These are phyloP conservation scores for Coniophora puteana DNA, from an alignment of 1,284 basidiomycete genomes.

Conservation along the genomic window DNA sequence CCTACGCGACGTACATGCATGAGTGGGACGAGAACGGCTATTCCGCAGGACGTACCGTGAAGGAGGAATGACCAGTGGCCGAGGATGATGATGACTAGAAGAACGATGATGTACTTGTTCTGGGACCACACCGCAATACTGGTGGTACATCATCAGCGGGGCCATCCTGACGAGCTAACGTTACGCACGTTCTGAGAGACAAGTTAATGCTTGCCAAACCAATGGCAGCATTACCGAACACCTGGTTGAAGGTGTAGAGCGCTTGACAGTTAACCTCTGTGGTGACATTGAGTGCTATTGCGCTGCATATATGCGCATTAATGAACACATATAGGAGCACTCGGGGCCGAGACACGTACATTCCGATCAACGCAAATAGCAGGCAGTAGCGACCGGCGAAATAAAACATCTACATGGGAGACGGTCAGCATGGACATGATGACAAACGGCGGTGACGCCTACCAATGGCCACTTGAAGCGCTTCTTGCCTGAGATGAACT, in stretches of 20 bases:
- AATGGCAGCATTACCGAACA: constrained; percentile 66
- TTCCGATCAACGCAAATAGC: constrained; percentile 65
- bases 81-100: constrained; percentile 57
- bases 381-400: constrained; percentile 70
- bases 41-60: constrained; percentile 45
- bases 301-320: constrained; percentile 21
- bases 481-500: constrained; percentile 54
- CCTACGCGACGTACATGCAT: constrained; percentile 45
- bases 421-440: constrained; percentile 4
- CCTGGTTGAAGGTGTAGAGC: constrained; percentile 72
- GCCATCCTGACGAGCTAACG: neutral
- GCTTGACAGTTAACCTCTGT: constrained; percentile 28
- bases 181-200: constrained; percentile 67
- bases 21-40: constrained; percentile 1
- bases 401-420: constrained; percentile 55
- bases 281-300: constrained; percentile 30
- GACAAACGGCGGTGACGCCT: constrained; percentile 8
- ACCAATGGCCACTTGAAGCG: constrained; percentile 65
- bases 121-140: constrained; percentile 74
- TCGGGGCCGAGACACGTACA: constrained; percentile 42
- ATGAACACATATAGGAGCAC: neutral
- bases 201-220: constrained; percentile 77
- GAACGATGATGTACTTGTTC: constrained; percentile 50
- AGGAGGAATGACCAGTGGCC: constrained; percentile 75
- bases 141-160: constrained; percentile 11